Base-by-base conservation (phyloP, 805 yeast genomes). In the Nakazawaea sp. region DNA sequence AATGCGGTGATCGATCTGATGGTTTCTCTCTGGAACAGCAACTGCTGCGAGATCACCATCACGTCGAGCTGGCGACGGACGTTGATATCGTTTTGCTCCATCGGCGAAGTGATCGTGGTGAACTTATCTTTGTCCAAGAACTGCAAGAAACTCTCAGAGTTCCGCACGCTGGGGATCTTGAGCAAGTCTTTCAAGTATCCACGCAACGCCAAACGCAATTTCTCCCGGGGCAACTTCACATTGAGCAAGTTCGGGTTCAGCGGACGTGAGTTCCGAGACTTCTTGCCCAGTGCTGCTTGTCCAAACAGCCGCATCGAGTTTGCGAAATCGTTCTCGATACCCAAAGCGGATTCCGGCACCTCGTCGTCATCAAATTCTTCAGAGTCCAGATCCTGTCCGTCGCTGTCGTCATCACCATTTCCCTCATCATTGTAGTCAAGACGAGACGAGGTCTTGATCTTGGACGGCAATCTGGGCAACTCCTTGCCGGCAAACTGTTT, bases 171-270 rank as follows among this genome's bases (percentile, higher is more conserved):
- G 5, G 74, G 66, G 30, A 74, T 70, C 24, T 68, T 61, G 8
- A 72, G 50, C 13, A 89, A 56, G 2, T 67, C 55, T 20, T 69
- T 62, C 33, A 90, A 50, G 49, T 84, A 90, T 0, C 87, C 84
- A 32, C 97, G 66, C 31, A 90, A 64, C 0, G 94, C 74, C 8
- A 87, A 66, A 30, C 97, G 64, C 46, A 86, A 70, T 45, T 77
- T 79, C 54, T 90, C 97, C 20, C 94, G 69, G 2, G 78, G 72
- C 21, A 84, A 62, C 26, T 52, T 55, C 6, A 43, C 41, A 15
- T 17, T 30, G 19, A 28, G 15, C 15, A 11, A n/a, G 16, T 24
- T 27, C 18, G 29, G 13, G 7, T 18, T 13, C 16, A 9, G 7
- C 12, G 17, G 18, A 20, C 30, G 28, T 12, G n/a, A 18, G 8